Evolutionary conservation across 495 filamentous ascomycete species (phyloP).

Genomic region (Clavariopsis aquatica): DNA sequence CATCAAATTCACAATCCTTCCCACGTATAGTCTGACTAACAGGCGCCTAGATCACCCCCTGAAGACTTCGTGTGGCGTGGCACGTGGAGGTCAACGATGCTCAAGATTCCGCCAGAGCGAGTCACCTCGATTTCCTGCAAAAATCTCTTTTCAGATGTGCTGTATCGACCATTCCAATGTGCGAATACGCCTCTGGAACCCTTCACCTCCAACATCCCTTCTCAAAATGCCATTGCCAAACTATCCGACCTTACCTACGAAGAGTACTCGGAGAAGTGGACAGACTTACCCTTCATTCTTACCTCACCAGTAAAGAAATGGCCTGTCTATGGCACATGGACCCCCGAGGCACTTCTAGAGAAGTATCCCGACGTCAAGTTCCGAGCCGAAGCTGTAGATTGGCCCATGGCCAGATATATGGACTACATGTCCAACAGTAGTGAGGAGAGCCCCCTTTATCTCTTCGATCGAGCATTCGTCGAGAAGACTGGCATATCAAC

Average conservation of each 20-base stretch:
- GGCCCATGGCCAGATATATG: slow-evolving; percentile 76
- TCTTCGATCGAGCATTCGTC: slow-evolving; percentile 86
- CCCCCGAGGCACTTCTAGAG: slow-evolving; percentile 60
- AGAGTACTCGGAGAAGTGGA: slow-evolving; percentile 77
- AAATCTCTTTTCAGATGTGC: slow-evolving; percentile 83
- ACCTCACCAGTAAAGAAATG: slow-evolving; percentile 81
- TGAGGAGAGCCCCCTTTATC: slow-evolving; percentile 90
- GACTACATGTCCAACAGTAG: slow-evolving; percentile 79
- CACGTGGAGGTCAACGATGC: slow-evolving; percentile 81
- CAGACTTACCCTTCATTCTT: slow-evolving; percentile 81
- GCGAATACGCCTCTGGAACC: slow-evolving; percentile 68
- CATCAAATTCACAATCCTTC: neutral
- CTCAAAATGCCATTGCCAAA: slow-evolving; percentile 69
- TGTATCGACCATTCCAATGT: slow-evolving; percentile 91
- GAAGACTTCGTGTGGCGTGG: slow-evolving; percentile 72
- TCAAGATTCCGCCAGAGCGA: slow-evolving; percentile 58
- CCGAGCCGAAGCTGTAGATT: slow-evolving; percentile 91
- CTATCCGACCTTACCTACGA: slow-evolving; percentile 66
- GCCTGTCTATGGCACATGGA: slow-evolving; percentile 79
- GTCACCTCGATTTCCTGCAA: slow-evolving; percentile 64
- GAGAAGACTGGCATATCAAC: slow-evolving; percentile 73
- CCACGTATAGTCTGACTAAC: slow-evolving; percentile 10
- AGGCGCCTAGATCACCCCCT: slow-evolving; percentile 37
- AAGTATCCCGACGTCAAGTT: slow-evolving; percentile 70
- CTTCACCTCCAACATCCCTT: slow-evolving; percentile 71